These are phyloP conservation scores for Ceratocystis huliohia DNA, from an alignment of 2,329 filamentous ascomycete genomes.

Conservation along the genomic window DNA sequence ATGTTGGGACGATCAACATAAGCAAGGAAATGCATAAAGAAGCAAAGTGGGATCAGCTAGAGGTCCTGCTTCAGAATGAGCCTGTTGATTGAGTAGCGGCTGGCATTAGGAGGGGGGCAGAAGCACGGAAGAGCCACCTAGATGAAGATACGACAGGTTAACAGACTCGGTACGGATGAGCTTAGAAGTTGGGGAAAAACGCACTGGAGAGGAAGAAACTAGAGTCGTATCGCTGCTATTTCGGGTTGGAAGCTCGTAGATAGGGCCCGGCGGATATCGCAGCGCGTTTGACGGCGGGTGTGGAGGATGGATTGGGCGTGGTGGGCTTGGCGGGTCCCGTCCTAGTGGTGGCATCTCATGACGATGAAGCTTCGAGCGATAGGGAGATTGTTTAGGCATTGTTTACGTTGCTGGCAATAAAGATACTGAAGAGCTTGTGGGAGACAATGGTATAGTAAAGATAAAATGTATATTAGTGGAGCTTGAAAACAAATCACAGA, in stretches of 20 bases:
- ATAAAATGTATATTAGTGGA: not conserved
- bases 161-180: too few relatives aligned
- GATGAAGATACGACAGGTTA: not conserved
- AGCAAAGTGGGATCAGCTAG: constrained; percentile 49
- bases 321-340: not conserved
- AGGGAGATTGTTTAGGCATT: not conserved
- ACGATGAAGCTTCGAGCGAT: not conserved
- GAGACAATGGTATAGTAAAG: not conserved
- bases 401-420: not conserved
- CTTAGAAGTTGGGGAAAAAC: not conserved
- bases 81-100: constrained; percentile 26
- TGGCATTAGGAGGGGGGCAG: not conserved
- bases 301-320: not conserved
- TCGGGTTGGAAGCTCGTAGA: not conserved
- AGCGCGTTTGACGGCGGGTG: not conserved
- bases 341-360: too few relatives aligned
- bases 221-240: not conserved
- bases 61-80: constrained; percentile 46
- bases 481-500: not conserved
- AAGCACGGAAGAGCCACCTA: not conserved
- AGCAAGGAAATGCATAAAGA: constrained; percentile 52
- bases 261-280: not conserved
- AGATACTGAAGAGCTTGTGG: not conserved
- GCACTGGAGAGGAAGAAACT: not conserved
- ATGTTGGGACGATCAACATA: constrained; percentile 59